Percentiles rank a stretch among this genome's conserved stretches.
Conservation (phyloP, 2,329 filamentous ascomycete species). For the Penicillium sp. region DNA sequence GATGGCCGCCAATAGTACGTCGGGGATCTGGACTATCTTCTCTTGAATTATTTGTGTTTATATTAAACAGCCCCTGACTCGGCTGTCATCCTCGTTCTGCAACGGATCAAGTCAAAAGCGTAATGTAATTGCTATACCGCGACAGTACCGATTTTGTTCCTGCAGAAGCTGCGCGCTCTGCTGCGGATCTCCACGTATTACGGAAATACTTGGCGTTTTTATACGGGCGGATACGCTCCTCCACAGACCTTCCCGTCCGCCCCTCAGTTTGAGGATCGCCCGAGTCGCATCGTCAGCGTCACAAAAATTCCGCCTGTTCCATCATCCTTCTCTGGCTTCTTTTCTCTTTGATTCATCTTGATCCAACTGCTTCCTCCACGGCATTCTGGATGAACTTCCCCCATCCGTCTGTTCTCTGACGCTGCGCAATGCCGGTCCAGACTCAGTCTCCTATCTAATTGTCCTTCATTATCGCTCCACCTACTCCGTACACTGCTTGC, state of each 20-base stretch:
- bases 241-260: conserved; percentile 3
- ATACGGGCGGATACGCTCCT: background rate
- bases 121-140: background rate
- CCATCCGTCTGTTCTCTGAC: conserved; percentile 10
- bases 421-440: conserved; percentile 6
- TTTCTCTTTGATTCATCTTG: background rate
- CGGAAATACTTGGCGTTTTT: background rate
- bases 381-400: background rate
- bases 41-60: conserved; percentile 11
- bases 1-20: conserved; percentile 6
- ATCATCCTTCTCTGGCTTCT: conserved; percentile 11
- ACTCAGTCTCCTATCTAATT: conserved; percentile 19
- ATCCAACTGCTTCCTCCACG: background rate
- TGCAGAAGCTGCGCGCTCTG: no score
- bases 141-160: background rate
- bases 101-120: background rate
- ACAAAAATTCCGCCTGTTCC: conserved; percentile 15
- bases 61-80: conserved; percentile 15
- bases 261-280: conserved; percentile 11
- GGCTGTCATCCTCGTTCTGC: conserved; percentile 1
- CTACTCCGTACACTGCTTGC: conserved; percentile 5
- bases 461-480: conserved; percentile 1
- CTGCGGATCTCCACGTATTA: background rate
- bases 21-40: background rate
- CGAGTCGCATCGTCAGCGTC: conserved; percentile 19